Evolutionary conservation across 1,284 basidiomycete species (phyloP), one percentile per base, ranked within the genome.

Genomic region (Melampsora occidentalis): DNA sequence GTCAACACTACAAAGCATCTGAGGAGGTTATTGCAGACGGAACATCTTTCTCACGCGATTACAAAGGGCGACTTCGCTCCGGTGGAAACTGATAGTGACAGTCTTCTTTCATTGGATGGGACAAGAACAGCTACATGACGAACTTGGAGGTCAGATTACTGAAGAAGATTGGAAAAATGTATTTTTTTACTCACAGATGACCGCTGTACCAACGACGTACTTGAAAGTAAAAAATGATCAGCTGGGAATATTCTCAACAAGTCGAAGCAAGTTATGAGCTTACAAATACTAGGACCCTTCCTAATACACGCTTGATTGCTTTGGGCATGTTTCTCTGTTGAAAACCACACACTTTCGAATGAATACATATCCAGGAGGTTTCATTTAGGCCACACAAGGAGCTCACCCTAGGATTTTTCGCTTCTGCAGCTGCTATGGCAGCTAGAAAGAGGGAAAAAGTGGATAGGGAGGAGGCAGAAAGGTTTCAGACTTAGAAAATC

Each of bases 51-150:
- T n/a, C n/a, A 76, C 75, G 75, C 68, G 28, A 76, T 76, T 7
- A 76, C 75, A 70, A 76, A 76, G 5, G 75, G 75, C 1, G 75
- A 76, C 51, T 69, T 76, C 42, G 75, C 75, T 14, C 75, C 75
- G 18, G 61, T 65, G 33, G 66, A 25, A 14, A 48, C 48, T 22
- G 48, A 49, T 35, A 76, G 49, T 5, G 28, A 68, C 3, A 76
- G 75, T 69, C 68, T 20, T 48, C 67, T 67, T 14, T 76, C 75
- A 22, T 76, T 76, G 14, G 75, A 69, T 14, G 75, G 75, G 25
- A 76, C 75, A 22, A 76, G 68, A 53, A 69, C 51, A 18, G 75
- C 75, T 76, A 62, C 33, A n/a, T 57, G 2, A n/a, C 25, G 53
- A 12, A 57, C 22, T 57, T 22, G 4, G 6, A 5, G 25, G 22